Base-by-base conservation (phyloP, 192 early-diverging fungal genomes). In the Coemansia biformis region DNA sequence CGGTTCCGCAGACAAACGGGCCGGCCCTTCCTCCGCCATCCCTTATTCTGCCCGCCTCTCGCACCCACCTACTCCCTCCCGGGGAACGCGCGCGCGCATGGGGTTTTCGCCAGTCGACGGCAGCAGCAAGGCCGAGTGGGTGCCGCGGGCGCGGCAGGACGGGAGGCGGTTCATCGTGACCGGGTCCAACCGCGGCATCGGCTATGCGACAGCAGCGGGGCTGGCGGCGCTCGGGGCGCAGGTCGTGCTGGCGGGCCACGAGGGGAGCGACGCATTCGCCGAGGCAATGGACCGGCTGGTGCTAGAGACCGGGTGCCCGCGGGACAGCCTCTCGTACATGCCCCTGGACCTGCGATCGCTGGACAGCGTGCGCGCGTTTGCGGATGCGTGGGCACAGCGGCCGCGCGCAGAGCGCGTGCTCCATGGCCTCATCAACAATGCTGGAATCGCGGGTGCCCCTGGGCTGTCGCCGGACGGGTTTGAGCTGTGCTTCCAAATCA, bases 401-500 rank as follows among this genome's bases (percentile, higher is more conserved):
- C 49, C 57, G 2, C n/a, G n/a, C n/a, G n/a, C n/a, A n/a, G 40
- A 29, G 0, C 2, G 23, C 1, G 63, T 45, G 38, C 17, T 70
- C 0, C 38, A 51, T 15, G 59, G 59, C 14, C 54, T 74, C 2
- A 58, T 74, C 51, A 74, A 74, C 52, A 66, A 74, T 44, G 71
- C 71, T 1, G 64, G 71, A 4, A 74, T 74, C 18, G 59, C 64
- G 0, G 71, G 71, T 24, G 52, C 53, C 23, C 71, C 64, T 5
- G 71, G 71, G 19, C 23, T 63, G 38, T 63, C 71, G 38, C 52
- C 63, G 2, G 71, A 74, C 48, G 71, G 71, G 12, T 74, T 66
- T 34, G 71, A 74, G 30, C 48, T 66, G 58, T 66, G 64, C 54
- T 74, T 66, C 54, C 63, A 67, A 47, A 61, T 66, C 48, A 66